Evolutionary conservation across 371 early-diverging fungal species (phyloP).

Genomic region (Zopfochytrium polystomum): DNA sequence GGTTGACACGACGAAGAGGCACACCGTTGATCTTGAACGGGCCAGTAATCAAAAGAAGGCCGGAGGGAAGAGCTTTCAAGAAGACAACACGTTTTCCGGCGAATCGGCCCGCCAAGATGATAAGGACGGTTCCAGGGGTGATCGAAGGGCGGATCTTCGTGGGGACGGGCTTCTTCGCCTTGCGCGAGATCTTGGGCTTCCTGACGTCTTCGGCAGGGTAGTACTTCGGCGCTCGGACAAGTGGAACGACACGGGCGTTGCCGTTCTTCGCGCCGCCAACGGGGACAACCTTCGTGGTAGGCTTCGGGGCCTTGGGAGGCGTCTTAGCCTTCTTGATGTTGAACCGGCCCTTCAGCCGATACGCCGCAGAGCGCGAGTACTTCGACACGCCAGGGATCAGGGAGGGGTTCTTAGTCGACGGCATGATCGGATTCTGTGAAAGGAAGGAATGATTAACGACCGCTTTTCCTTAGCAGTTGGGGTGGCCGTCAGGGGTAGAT

Average conservation of each 20-base stretch:
- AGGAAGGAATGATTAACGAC: no score
- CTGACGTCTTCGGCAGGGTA: slow-evolving; percentile 85
- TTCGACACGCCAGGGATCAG: slow-evolving; percentile 81
- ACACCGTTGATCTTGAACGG: slow-evolving; percentile 98
- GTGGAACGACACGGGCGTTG: slow-evolving; percentile 68
- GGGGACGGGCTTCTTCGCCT: slow-evolving; percentile 61
- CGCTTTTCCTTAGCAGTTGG: no score
- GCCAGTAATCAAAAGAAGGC: slow-evolving; percentile 94
- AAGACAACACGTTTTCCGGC: slow-evolving; percentile 98
- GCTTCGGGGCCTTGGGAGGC: slow-evolving; percentile 50
- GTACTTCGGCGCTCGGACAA: slow-evolving; percentile 73
- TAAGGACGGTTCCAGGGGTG: slow-evolving; percentile 96
- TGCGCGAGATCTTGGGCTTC: slow-evolving; percentile 75
- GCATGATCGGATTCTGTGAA: no score
- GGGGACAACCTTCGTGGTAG: slow-evolving; percentile 65
- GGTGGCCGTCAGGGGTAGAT: no score
- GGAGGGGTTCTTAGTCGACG: slow-evolving; percentile 41
- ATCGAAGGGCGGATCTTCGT: slow-evolving; percentile 82
- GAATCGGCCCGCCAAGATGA: slow-evolving; percentile 94
- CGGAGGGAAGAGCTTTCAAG: slow-evolving; percentile 93
- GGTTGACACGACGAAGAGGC: slow-evolving; percentile 96
- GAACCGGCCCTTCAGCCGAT: slow-evolving; percentile 80
- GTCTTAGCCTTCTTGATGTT: slow-evolving; percentile 66
- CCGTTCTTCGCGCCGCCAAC: slow-evolving; percentile 86
- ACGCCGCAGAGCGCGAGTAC: slow-evolving; percentile 74